Conservation (phyloP, 169 alveolate genomes). For the Plasmodium sp. region DNA sequence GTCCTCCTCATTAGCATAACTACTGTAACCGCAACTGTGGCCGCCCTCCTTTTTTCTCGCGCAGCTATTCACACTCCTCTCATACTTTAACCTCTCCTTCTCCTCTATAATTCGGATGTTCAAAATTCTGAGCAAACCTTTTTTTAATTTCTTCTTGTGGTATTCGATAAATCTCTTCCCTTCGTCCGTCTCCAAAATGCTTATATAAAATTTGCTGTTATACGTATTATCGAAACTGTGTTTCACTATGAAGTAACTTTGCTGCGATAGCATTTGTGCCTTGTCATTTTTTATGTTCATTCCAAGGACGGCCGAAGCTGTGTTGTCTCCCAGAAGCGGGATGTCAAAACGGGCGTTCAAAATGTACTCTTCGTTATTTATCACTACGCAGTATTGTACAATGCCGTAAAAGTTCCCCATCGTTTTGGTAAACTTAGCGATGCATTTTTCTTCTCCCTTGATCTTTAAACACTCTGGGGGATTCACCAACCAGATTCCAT, state of each 20-base stretch:
- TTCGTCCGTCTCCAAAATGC: constrained; percentile 74
- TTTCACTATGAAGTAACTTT: constrained; percentile 61
- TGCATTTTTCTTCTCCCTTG: constrained; percentile 65
- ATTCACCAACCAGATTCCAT: constrained; percentile 62
- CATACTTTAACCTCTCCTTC: constrained; percentile 46
- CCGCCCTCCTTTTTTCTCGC: not conserved
- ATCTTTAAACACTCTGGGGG: constrained; percentile 73
- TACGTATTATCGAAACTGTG: constrained; percentile 72
- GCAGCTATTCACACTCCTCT: constrained; percentile 6
- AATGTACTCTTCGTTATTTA: constrained; percentile 73
- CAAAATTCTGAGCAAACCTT: constrained; percentile 43
- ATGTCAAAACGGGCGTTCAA: constrained; percentile 73
- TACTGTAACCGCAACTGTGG: not conserved
- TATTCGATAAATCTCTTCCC: constrained; percentile 67
- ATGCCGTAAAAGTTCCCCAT: constrained; percentile 76
- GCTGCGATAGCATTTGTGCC: constrained; percentile 55
- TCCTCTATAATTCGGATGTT: constrained; percentile 61
- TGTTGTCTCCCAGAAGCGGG: constrained; percentile 70
- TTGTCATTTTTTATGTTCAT: constrained; percentile 62
- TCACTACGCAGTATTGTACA: constrained; percentile 73
- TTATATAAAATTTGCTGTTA: constrained; percentile 69
- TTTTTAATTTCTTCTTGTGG: constrained; percentile 64
- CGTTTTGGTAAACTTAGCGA: constrained; percentile 72
- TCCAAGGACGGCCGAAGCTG: constrained; percentile 67
- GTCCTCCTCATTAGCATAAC: constrained; percentile 5